Base-by-base conservation (phyloP, 768 basidiomycete species). In the Lentinula raphanica region DNA sequence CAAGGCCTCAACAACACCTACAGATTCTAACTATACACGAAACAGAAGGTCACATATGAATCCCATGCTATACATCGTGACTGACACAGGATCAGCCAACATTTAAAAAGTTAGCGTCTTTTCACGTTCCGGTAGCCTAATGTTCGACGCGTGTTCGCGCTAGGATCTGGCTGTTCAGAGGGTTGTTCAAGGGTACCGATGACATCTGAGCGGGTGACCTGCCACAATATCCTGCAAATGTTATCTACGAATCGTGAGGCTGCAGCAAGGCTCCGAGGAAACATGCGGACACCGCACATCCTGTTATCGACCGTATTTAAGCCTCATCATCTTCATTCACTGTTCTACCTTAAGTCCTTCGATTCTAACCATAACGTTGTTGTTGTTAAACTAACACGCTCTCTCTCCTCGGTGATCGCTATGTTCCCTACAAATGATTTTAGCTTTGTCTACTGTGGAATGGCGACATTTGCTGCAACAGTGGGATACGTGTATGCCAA, bases 391-490 rank as follows among this genome's bases (percentile, higher is more conserved):
- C 17, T n/a, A n/a, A n/a, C n/a, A n/a, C n/a, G n/a, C n/a, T n/a
- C n/a, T n/a, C n/a, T n/a, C n/a, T n/a, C 23, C 29, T 48, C 27
- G 29, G 31, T 50, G 31, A 13, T 3, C 32, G 17, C 32, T 21
- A 72, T 71, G 66, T 36, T 74, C 13, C 72, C 72, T 48, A 63
- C 73, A 3, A 65, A 72, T 2, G 72, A 73, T 23, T 60, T 71
- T 46, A 71, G 64, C 58, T 64, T 70, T 28, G 68, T 72, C 1
- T 65, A 71, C 56, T 73, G 72, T 27, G 72, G 73, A 49, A 71
- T 73, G 36, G 73, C 73, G 19, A 74, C 73, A 38, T 65, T 74
- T 59, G 73, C 73, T 49, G 72, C 72, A 3, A 71, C 69, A 1
- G 63, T 74, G 25, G 66, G 72, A 27, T 73, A 73, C 21, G 71